Conservation (phyloP, 2,329 filamentous ascomycete species). For the Talaromyces atroroseus region DNA sequence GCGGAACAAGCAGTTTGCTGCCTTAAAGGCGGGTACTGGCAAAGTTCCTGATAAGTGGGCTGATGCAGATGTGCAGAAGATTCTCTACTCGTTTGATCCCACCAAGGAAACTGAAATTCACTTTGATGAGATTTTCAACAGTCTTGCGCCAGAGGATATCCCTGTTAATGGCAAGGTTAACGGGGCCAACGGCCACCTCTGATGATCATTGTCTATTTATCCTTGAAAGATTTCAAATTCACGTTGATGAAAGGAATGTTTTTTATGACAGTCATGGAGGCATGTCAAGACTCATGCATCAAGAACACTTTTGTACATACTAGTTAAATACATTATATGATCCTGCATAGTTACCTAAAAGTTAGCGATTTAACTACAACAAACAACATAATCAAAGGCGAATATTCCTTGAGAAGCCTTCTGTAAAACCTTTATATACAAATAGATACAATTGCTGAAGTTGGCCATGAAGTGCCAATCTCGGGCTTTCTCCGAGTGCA, state of each 20-base stretch:
- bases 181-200: not conserved
- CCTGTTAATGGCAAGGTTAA: not conserved
- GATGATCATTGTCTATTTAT: not conserved
- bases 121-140: constrained; percentile 45
- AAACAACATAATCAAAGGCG: not conserved
- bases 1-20: constrained; percentile 52
- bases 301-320: not conserved
- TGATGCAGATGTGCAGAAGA: constrained; percentile 62
- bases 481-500: constrained; percentile 7
- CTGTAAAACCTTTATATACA: not conserved
- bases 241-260: not conserved
- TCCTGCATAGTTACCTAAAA: not conserved
- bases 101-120: constrained; percentile 49
- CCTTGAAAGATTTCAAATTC: not conserved
- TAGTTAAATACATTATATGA: not conserved
- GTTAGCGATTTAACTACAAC: not conserved
- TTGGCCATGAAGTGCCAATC: too few species aligned
- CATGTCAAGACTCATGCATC: not conserved
- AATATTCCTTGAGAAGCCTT: not conserved
- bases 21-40: constrained; percentile 45
- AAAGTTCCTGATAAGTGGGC: constrained; percentile 61
- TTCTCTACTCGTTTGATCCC: constrained; percentile 62
- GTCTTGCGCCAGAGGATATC: not conserved
- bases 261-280: not conserved
- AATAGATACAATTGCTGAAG: too few species aligned